These are phyloP conservation scores for Cyberlindnera japonica DNA, from an alignment of 805 yeast genomes.

Conservation along the genomic window DNA sequence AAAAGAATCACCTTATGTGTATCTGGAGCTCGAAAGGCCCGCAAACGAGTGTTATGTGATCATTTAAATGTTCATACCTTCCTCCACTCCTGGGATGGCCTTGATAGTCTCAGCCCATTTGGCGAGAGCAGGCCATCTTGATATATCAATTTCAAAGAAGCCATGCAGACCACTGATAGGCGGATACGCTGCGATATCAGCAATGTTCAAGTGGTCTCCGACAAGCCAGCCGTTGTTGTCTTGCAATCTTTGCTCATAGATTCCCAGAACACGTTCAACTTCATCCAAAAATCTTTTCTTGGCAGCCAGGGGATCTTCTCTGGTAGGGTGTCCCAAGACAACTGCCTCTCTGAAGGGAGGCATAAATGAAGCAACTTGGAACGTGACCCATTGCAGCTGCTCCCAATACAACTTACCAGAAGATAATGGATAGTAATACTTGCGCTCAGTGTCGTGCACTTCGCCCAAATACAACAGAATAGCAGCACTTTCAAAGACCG, in stretches of 20 bases:
- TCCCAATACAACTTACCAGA: conserved; percentile 41
- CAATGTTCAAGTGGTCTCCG: conserved; percentile 52
- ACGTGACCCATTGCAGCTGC: conserved; percentile 47
- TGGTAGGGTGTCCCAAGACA: conserved; percentile 1
- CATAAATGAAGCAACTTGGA: conserved; percentile 53
- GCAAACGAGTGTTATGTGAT: too few relatives aligned
- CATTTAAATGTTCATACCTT: too few relatives aligned
- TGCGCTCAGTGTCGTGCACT: conserved; percentile 49
- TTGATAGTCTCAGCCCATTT: conserved; percentile 37
- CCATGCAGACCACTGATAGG: conserved; percentile 45
- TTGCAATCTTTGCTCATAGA: conserved; percentile 45
- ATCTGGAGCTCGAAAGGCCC: too few relatives aligned
- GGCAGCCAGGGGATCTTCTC: conserved; percentile 33
- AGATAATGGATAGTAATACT: conserved; percentile 32
- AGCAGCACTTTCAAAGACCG: conserved; percentile 55
- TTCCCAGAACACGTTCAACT: conserved; percentile 46
- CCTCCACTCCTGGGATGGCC: conserved; percentile 27
- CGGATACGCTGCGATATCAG: conserved; percentile 47
- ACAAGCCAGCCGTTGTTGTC: conserved; percentile 49
- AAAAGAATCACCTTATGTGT: too few relatives aligned
- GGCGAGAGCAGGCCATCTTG: conserved; percentile 32
- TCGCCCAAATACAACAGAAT: conserved; percentile 54
- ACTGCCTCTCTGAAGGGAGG: conserved; percentile 52
- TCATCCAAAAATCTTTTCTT: conserved; percentile 47
- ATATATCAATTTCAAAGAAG: conserved; percentile 6